Evolutionary conservation across 768 basidiomycete genomes (phyloP), one percentile per base, ranked within the genome.

Genomic region (Serendipita sp.): DNA sequence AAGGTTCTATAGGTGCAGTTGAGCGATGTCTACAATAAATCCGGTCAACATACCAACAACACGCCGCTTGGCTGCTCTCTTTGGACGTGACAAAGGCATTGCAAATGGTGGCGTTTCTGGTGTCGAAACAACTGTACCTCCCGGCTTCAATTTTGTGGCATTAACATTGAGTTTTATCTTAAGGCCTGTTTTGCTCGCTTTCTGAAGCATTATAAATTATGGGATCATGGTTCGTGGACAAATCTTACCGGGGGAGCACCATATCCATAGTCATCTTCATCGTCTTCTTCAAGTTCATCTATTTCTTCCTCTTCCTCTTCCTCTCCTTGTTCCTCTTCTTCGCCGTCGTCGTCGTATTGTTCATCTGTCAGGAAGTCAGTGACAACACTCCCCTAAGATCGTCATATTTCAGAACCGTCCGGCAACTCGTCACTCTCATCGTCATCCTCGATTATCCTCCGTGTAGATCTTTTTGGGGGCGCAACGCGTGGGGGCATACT

Each of bases 401-500:
- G 8, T 1, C 4, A 60, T 23, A 23, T 60, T 18, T 23, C 48
- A 5, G 16, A 31, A 60, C 55, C 55, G 8, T 60, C 55, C 13
- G 27, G 55, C 10, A 37, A n/a, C 10, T 60, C 55, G 16, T 60
- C 55, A 60, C 55, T 60, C 34, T 60, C 40, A 40, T 40, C 40
- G 4, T 60, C 55, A 60, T 60, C 55, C 55, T 60, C 55, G n/a
- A 60, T 60, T n/a, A 60, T 60, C 34, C 55, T 23, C n/a, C 55
- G 23, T 34, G 55, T 60, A 4, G 18, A 60, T 23, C 55, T 23
- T 36, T 60, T 60, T 31, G 55, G 27, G 8, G 55, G 55, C 55
- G 55, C 5, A n/a, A 60, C 55, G 23, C 55, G 27, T 37, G 55
- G 55, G n/a, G 55, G 55, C 55, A 60, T 60, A 13, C 40, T 40